A percentile compares a stretch with the other conserved stretches of the same genome.
These are phyloP conservation scores for Leccinum pachyderme DNA, from an alignment of 1,284 basidiomycete species.

Conservation along the genomic window DNA sequence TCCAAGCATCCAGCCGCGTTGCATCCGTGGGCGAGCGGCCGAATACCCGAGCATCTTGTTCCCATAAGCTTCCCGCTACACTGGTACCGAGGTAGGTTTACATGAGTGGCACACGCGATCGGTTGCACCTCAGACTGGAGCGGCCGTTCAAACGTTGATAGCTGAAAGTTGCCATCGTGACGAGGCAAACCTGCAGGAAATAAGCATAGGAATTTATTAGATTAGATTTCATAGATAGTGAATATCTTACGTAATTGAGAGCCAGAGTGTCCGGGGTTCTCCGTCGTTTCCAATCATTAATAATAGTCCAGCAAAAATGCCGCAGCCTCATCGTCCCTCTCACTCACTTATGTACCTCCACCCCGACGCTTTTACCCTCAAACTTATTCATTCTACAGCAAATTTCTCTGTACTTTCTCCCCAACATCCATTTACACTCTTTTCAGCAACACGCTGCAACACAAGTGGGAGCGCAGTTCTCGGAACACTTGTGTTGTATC, in stretches of 20 bases:
- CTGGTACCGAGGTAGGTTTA: neutral
- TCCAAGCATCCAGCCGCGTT: neutral
- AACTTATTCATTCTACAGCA: neutral
- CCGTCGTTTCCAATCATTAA: neutral
- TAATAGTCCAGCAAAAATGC: constrained; percentile 27
- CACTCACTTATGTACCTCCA: neutral
- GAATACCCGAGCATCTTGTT: neutral
- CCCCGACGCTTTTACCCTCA: neutral
- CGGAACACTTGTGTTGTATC: constrained; percentile 39
- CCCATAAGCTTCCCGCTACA: neutral
- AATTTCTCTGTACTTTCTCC: neutral
- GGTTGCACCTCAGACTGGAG: neutral
- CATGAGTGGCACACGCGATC: neutral
- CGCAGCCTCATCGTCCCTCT: constrained; percentile 13
- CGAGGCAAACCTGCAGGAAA: too few species aligned
- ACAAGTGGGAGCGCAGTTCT: constrained; percentile 51
- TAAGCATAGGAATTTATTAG: too few species aligned
- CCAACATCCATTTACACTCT: neutral
- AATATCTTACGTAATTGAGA: neutral
- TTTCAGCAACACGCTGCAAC: constrained; percentile 13
- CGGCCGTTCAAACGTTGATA: neutral
- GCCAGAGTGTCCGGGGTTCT: neutral
- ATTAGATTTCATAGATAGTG: too few species aligned
- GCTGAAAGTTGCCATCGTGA: too few species aligned
- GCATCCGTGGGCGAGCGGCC: neutral